A percentile compares a stretch with the other conserved stretches of the same genome.
These are phyloP conservation scores for Geotrichum fermentans DNA, from an alignment of 1,139 yeast genomes.

Conservation along the genomic window DNA sequence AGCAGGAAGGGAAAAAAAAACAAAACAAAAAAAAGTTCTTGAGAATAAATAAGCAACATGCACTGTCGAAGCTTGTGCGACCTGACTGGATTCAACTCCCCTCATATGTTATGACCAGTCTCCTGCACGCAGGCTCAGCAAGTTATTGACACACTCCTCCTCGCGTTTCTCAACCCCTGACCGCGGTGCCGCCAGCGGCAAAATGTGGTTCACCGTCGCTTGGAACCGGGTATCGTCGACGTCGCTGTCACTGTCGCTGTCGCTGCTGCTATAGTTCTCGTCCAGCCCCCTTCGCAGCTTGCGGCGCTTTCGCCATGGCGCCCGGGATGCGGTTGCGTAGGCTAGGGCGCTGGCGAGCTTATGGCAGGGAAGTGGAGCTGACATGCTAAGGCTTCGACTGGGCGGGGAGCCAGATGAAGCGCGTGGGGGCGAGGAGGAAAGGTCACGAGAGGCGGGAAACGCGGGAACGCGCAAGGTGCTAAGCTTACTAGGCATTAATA, in stretches of 20 bases:
- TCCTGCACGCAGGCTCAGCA: conserved; percentile 17
- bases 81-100: not conserved
- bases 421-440: not conserved
- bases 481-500: not conserved
- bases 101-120: conserved; percentile 15
- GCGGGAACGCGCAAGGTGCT: not conserved
- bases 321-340: not conserved
- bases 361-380: not conserved
- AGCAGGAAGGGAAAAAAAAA: not conserved
- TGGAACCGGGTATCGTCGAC: not conserved
- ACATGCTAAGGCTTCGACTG: too few species aligned
- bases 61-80: too few species aligned
- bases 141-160: conserved; percentile 18
- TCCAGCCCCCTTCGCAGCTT: not conserved
- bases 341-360: not conserved
- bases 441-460: not conserved
- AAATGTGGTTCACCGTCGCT: not conserved
- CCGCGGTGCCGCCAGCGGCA: not conserved
- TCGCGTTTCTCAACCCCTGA: conserved; percentile 11
- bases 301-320: not conserved
- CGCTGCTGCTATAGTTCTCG: not conserved
- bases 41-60: too few species aligned
- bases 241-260: conserved; percentile 2
- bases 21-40: too few species aligned
- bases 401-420: not conserved